phyloP scores from a whole-genome alignment of 306 rosid genomes.

The Luffa acutangula region DNA sequence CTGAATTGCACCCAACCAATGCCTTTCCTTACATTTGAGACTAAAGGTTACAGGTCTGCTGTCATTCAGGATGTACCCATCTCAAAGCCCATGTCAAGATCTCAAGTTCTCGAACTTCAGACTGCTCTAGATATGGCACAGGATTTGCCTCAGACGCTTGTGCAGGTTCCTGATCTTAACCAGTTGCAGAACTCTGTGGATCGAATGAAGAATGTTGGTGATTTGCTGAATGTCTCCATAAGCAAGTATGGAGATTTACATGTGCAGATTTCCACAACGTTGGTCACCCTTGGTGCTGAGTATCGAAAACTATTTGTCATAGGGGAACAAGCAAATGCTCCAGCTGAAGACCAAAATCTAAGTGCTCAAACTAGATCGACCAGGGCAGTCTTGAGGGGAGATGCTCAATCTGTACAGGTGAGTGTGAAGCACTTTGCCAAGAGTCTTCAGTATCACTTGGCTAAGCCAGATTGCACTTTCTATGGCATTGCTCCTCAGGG shows the following conservation, averaged over 20 bases:
- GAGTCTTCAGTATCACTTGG: conserved; percentile 80
- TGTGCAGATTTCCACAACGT: conserved; percentile 66
- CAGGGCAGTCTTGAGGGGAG: conserved; percentile 60
- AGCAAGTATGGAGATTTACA: conserved; percentile 76
- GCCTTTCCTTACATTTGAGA: conserved; percentile 82
- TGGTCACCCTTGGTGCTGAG: conserved; percentile 83
- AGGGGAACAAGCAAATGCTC: conserved; percentile 64
- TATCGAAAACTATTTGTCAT: conserved; percentile 61
- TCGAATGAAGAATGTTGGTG: conserved; percentile 82
- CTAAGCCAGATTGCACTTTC: conserved; percentile 95
- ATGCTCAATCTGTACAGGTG: conserved; percentile 80
- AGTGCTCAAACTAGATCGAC: conserved; percentile 66
- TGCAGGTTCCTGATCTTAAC: conserved; percentile 82
- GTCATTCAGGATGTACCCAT: conserved; percentile 90
- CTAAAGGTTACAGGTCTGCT: conserved; percentile 68
- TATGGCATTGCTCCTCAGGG: conserved; percentile 80
- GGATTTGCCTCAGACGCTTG: conserved; percentile 78
- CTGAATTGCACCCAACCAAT: conserved; percentile 45
- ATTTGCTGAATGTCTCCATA: conserved; percentile 57
- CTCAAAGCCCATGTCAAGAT: conserved; percentile 63
- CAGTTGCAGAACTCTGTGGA: conserved; percentile 85
- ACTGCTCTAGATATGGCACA: conserved; percentile 72
- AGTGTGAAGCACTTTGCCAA: conserved; percentile 87
- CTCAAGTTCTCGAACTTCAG: conserved; percentile 70
- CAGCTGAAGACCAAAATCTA: conserved; percentile 57